Conservation (phyloP, 345 rosid genomes). For the Rhizophora apiculata region DNA sequence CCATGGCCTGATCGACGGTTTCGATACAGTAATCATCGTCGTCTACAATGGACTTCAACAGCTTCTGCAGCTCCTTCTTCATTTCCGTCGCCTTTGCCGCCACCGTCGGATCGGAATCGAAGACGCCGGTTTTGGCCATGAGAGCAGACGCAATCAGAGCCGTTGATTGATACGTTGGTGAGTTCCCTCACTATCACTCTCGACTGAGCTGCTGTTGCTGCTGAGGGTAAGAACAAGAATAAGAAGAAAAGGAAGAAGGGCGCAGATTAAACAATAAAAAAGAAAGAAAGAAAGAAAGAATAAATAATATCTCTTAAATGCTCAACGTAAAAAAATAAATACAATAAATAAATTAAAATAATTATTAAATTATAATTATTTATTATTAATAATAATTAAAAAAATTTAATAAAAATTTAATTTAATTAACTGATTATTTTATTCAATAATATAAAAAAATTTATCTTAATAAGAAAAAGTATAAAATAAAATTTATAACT, state of each 20-base stretch:
- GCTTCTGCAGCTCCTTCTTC: slow-evolving; percentile 64
- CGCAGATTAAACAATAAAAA: too few relatives aligned
- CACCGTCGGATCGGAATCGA: slow-evolving; percentile 60
- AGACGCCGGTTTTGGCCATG: slow-evolving; percentile 33
- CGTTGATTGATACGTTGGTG: not conserved
- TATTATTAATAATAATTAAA: too few relatives aligned
- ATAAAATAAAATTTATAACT: too few relatives aligned
- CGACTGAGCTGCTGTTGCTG: not conserved
- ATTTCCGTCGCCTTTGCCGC: slow-evolving; percentile 57
- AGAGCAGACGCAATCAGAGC: not conserved
- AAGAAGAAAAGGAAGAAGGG: slow-evolving; percentile 1
- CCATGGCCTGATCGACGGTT: slow-evolving; percentile 64
- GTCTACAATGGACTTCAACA: slow-evolving; percentile 58
- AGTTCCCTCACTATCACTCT: not conserved
- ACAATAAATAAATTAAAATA: too few relatives aligned
- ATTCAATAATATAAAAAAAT: too few relatives aligned
- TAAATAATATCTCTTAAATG: too few relatives aligned
- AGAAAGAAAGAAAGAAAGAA: too few relatives aligned
- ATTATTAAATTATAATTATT: too few relatives aligned
- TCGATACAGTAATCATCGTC: slow-evolving; percentile 57
- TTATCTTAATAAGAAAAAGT: too few relatives aligned
- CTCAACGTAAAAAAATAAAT: too few relatives aligned
- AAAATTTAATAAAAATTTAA: too few relatives aligned
- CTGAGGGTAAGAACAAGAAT: slow-evolving; percentile 1
- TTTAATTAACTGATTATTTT: too few relatives aligned